Evolutionary conservation across 208 protist species (phyloP).

Genomic region (Herpetomonas samuelpessoai): DNA sequence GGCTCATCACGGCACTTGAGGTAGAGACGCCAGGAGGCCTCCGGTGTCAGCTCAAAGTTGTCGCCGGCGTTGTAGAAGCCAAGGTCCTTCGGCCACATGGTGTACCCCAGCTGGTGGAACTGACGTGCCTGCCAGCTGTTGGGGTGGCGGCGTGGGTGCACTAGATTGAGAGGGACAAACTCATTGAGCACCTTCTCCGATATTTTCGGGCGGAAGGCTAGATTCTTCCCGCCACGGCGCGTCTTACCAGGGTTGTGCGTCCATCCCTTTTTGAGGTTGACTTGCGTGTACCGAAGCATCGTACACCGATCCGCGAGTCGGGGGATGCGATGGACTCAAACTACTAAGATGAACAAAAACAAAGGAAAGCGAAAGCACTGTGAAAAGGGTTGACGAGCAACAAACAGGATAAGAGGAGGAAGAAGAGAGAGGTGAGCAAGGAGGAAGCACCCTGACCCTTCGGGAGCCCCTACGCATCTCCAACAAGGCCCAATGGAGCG

Average conservation of each 20-base stretch:
- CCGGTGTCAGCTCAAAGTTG: slow-evolving; percentile 89
- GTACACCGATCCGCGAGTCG: not conserved
- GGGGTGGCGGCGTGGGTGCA: slow-evolving; percentile 78
- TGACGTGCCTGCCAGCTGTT: slow-evolving; percentile 86
- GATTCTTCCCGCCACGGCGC: slow-evolving; percentile 83
- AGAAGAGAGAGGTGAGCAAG: slow-evolving; percentile 5
- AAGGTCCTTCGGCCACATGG: slow-evolving; percentile 88
- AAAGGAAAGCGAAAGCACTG: not conserved
- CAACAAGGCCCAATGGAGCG: too few species aligned
- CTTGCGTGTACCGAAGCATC: slow-evolving; percentile 65
- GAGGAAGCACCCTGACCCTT: too few species aligned
- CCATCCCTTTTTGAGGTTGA: slow-evolving; percentile 86
- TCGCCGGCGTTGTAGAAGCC: slow-evolving; percentile 91
- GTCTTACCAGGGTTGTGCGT: slow-evolving; percentile 82
- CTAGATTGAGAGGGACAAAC: slow-evolving; percentile 83
- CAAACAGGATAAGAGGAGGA: slow-evolving; percentile 8
- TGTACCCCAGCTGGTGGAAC: slow-evolving; percentile 82
- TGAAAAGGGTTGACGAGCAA: not conserved
- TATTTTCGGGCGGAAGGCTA: slow-evolving; percentile 88
- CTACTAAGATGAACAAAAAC: slow-evolving; percentile 4
- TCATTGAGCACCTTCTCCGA: slow-evolving; percentile 49
- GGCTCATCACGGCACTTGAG: slow-evolving; percentile 55
- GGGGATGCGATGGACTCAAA: not conserved
- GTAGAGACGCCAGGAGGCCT: slow-evolving; percentile 75
- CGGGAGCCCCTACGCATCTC: too few species aligned